Conservation (phyloP, 2,329 filamentous ascomycete genomes). For the Colletotrichum sp. region DNA sequence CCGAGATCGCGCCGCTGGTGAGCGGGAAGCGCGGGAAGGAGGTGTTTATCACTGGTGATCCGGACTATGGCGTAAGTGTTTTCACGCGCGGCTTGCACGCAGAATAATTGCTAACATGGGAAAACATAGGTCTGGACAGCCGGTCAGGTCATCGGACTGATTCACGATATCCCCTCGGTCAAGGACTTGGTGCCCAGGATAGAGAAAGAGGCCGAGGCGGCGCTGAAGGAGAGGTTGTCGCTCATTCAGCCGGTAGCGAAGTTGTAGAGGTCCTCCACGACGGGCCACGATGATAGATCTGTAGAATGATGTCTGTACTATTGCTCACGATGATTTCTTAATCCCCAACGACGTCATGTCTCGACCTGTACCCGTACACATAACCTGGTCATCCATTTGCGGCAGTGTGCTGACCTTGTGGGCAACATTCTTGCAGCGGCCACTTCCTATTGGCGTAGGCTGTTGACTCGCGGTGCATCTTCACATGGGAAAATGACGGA, state of each 20-base stretch:
- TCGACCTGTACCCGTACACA: neutral
- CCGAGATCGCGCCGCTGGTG: constrained; percentile 84
- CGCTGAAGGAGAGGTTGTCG: constrained; percentile 63
- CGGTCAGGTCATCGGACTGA: constrained; percentile 90
- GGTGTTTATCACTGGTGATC: constrained; percentile 91
- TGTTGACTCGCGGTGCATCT: constrained; percentile 16
- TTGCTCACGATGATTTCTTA: neutral
- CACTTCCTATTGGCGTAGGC: neutral
- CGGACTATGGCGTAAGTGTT: constrained; percentile 80
- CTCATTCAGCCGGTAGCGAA: constrained; percentile 64
- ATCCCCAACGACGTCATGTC: neutral
- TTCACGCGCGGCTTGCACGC: neutral
- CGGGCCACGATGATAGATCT: neutral
- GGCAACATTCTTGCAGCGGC: neutral
- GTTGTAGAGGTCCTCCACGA: constrained; percentile 47
- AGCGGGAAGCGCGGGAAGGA: constrained; percentile 89
- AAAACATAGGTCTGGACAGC: constrained; percentile 85
- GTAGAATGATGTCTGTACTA: neutral
- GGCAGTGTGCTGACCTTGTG: neutral
- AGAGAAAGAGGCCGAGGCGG: constrained; percentile 75
- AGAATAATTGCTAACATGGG: neutral
- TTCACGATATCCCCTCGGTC: constrained; percentile 83
- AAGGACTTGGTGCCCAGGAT: constrained; percentile 72
- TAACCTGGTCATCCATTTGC: neutral
- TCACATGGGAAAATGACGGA: constrained; percentile 9